Evolutionary conservation across 75 land plant species (phyloP), one percentile per base, ranked within the genome.

Genomic region (Pseudotsuga menziesii): DNA sequence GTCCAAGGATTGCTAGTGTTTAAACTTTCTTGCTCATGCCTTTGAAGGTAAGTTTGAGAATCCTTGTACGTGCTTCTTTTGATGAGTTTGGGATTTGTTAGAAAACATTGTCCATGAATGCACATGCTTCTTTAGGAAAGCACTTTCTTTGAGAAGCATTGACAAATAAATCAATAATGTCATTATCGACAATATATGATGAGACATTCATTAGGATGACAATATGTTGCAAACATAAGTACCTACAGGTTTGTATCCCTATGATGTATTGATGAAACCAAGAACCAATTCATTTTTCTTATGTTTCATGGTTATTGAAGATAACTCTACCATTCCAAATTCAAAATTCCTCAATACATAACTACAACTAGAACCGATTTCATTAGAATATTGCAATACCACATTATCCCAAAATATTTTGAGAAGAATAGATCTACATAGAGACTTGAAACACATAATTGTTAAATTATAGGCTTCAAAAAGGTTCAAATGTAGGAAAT

Each of bases 21-120:
- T n/a, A n/a, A n/a, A n/a, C n/a, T n/a, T n/a, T n/a, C n/a, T n/a
- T n/a, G n/a, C n/a, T n/a, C n/a, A n/a, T n/a, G n/a, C n/a, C n/a
- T 60, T 60, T 58, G 23, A 60, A 60, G n/a, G 61, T 60, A 60
- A 60, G 61, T 25, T 60, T 60, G 61, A 60, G 61, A 60, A 60
- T 6, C 23, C 61, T 60, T 23, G 61, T 25, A 60, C n/a, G 4
- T 22, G 61, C 61, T 60, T 60, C 61, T 60, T 60, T 60, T 25
- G 6, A 7, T 8, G 19, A 4, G n/a, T 25, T 25, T 7, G n/a
- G 9, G 2, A 11, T 60, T 19, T 60, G 26, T 60, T 22, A 60
- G 61, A 23, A 60, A 60, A 25, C n/a, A 22, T 60, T 60, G 61
- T 60, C 61, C 61, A 60, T 60, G 26, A 60, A 60, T 22, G 4